Conservation (phyloP, 371 early-diverging fungal genomes). For the Mucor lusitanicus region DNA sequence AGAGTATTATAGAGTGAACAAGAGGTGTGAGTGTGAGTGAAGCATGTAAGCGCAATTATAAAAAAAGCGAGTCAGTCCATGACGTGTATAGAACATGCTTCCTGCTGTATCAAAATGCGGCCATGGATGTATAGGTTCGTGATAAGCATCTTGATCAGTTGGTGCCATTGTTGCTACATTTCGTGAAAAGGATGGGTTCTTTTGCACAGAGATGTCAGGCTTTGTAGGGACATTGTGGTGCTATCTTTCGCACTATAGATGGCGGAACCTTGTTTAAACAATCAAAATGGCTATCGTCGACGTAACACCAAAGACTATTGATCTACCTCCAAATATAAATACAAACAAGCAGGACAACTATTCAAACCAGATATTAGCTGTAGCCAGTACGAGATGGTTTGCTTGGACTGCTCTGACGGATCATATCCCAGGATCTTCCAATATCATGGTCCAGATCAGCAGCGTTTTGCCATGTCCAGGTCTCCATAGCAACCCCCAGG, state of each 20-base stretch:
- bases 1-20: too few relatives aligned
- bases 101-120: too few relatives aligned
- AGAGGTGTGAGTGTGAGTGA: too few relatives aligned
- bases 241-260: background rate
- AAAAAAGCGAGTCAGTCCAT: background rate
- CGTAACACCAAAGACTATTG: background rate
- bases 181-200: background rate
- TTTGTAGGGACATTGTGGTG: background rate
- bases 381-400: background rate
- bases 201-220: background rate
- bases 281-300: background rate
- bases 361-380: background rate
- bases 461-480: background rate
- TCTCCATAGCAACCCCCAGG: background rate
- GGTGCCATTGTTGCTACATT: too few relatives aligned
- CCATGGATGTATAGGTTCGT: too few relatives aligned
- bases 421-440: background rate
- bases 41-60: background rate
- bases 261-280: background rate
- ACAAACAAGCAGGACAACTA: background rate
- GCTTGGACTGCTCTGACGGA: too few relatives aligned
- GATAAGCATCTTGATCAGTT: background rate
- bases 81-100: background rate
- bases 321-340: background rate
- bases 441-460: background rate